phyloP scores from a whole-genome alignment of 2,329 filamentous ascomycete genomes.

The Xylaria sp. region DNA sequence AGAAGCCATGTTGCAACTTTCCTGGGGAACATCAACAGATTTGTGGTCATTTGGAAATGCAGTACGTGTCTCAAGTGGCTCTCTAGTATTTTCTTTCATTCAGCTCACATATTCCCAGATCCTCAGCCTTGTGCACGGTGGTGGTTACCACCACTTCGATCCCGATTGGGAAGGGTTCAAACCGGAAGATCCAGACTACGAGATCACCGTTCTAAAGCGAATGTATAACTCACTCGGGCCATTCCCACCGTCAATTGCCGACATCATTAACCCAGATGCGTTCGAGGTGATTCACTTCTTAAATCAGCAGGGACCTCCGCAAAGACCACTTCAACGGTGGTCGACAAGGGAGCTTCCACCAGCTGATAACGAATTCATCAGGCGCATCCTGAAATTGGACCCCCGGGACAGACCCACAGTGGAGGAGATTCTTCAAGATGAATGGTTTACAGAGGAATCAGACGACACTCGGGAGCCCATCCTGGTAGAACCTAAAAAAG shows the following conservation, averaged over 20 bases:
- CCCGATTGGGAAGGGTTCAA: conserved; percentile 36
- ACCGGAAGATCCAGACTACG: conserved; percentile 41
- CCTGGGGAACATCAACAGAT: conserved; percentile 44
- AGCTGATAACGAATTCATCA: conserved; percentile 43
- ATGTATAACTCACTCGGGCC: conserved; percentile 45
- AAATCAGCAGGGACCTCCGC: conserved; percentile 37
- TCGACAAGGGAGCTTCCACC: conserved; percentile 40
- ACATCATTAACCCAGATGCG: conserved; percentile 38
- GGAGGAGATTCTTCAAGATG: conserved; percentile 43
- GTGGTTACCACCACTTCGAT: conserved; percentile 45
- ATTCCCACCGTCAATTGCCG: conserved; percentile 37
- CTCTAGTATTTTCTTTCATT: conserved; percentile 13
- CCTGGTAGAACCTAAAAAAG: conserved; percentile 9
- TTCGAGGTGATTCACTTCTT: conserved; percentile 40
- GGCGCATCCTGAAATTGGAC: conserved; percentile 46
- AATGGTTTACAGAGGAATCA: conserved; percentile 46
- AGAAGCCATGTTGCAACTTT: conserved; percentile 42
- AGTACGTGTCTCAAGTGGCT: conserved; percentile 27
- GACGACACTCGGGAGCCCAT: conserved; percentile 36
- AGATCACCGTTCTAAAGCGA: conserved; percentile 43
- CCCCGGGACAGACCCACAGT: conserved; percentile 46
- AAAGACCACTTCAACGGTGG: conserved; percentile 40
- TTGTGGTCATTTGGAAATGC: conserved; percentile 47
- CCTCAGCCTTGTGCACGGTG: conserved; percentile 45
- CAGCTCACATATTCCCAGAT: conserved; percentile 29